Conservation (phyloP, 2,329 filamentous ascomycete genomes). For the Fusarium heterosporum region DNA sequence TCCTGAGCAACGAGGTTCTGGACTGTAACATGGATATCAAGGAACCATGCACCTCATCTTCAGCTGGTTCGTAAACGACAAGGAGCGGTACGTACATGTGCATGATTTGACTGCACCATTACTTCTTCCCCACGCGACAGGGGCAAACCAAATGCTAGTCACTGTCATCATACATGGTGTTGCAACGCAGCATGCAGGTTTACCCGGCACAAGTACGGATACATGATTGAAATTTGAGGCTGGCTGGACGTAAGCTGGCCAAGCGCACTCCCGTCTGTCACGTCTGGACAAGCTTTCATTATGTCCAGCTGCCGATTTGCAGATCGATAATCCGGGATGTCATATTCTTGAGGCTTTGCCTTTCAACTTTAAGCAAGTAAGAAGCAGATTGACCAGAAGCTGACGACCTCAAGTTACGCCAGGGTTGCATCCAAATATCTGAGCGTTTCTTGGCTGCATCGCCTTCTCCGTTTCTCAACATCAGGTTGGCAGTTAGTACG, state of each 20-base stretch:
- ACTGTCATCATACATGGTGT: constrained; percentile 22
- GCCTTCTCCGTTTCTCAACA: constrained; percentile 18
- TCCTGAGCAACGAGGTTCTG: constrained; percentile 9
- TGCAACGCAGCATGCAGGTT: constrained; percentile 7
- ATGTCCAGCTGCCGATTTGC: neutral
- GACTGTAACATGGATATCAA: constrained; percentile 1
- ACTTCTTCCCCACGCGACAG: constrained; percentile 19
- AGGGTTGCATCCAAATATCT: constrained; percentile 2
- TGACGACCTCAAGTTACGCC: neutral
- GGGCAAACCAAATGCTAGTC: constrained; percentile 7
- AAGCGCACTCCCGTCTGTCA: neutral
- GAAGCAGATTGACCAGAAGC: neutral
- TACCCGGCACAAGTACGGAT: neutral
- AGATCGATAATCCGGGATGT: neutral
- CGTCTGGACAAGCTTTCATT: constrained; percentile 4
- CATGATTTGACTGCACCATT: constrained; percentile 8
- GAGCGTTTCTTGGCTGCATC: constrained; percentile 27
- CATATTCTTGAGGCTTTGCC: neutral
- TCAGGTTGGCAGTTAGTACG: constrained; percentile 13
- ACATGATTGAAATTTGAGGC: neutral
- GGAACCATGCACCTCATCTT: constrained; percentile 12
- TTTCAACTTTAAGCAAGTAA: neutral
- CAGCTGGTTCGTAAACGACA: constrained; percentile 7
- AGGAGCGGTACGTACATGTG: neutral
- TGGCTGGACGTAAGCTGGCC: neutral